Conservation (phyloP, 225 moss, liverwort and hornwort species). For the Sphagnum tenellum region DNA sequence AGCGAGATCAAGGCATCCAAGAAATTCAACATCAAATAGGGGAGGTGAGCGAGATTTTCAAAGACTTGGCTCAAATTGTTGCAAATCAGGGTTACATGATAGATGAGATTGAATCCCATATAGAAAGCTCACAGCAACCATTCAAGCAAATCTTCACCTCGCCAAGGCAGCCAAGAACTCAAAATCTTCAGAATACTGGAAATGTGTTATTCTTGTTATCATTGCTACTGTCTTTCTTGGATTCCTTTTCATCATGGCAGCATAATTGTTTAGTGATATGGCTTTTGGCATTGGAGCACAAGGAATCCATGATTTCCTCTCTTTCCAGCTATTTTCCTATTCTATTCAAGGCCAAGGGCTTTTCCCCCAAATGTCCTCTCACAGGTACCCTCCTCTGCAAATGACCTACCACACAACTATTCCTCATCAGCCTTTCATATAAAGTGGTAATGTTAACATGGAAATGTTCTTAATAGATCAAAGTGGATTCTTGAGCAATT, state of each 20-base stretch:
- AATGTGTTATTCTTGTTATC: constrained; percentile 74
- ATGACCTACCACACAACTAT: too few relatives aligned
- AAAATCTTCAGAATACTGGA: constrained; percentile 52
- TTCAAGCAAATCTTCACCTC: constrained; percentile 91
- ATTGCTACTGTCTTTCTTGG: constrained; percentile 73
- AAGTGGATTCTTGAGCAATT: too few relatives aligned
- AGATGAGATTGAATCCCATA: constrained; percentile 90
- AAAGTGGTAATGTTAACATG: too few relatives aligned
- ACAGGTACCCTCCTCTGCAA: too few relatives aligned
- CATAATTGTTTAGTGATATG: constrained; percentile 21
- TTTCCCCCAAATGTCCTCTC: too few relatives aligned
- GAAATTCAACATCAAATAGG: constrained; percentile 98
- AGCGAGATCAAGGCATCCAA: constrained; percentile 86
- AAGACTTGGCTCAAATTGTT: constrained; percentile 77
- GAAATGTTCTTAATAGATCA: too few relatives aligned
- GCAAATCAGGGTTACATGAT: constrained; percentile 44
- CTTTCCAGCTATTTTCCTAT: too few relatives aligned
- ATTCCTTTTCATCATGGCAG: constrained; percentile 71
- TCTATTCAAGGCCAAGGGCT: too few relatives aligned
- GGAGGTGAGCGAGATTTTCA: constrained; percentile 95
- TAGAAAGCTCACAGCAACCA: constrained; percentile 78
- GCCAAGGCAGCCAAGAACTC: constrained; percentile 56
- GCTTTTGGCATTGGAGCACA: too few relatives aligned
- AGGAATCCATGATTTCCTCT: too few relatives aligned
- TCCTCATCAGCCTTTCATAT: too few relatives aligned